Percentiles rank a stretch among this genome's conserved stretches.
These are phyloP conservation scores for Wickerhamomyces xylosicus DNA, from an alignment of 805 yeast species.

Conservation along the genomic window DNA sequence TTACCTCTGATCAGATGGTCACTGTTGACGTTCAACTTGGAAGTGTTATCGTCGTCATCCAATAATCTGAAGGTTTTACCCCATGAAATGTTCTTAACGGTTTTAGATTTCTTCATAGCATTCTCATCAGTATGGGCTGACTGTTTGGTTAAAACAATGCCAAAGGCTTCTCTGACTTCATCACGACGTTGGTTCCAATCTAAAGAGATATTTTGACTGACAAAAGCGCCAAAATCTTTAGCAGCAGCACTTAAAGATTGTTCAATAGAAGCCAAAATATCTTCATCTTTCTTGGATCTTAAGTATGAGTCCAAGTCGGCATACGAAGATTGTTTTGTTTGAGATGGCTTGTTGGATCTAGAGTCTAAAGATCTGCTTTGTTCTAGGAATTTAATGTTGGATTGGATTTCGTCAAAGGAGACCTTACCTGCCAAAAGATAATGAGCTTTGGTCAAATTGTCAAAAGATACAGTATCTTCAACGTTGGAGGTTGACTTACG, in stretches of 20 bases:
- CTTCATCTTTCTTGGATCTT: constrained; percentile 69
- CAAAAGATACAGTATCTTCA: constrained; percentile 22
- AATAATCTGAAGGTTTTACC: constrained; percentile 20
- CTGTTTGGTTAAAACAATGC: constrained; percentile 33
- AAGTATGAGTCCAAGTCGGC: constrained; percentile 54
- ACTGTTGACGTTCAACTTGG: constrained; percentile 32
- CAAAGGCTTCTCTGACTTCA: constrained; percentile 64
- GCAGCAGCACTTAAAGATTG: constrained; percentile 66
- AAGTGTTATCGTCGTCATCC: constrained; percentile 17
- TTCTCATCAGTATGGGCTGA: constrained; percentile 5
- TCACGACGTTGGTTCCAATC: constrained; percentile 81
- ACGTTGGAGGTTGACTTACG: constrained; percentile 31
- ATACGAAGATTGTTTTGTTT: constrained; percentile 14
- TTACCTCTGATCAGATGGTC: constrained; percentile 34
- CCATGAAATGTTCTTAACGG: constrained; percentile 16
- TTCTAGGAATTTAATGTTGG: constrained; percentile 34
- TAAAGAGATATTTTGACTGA: constrained; percentile 58
- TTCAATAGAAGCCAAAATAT: constrained; percentile 72
- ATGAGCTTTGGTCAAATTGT: constrained; percentile 59
- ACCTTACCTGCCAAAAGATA: constrained; percentile 88
- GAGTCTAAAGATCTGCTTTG: constrained; percentile 20
- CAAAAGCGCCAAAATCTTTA: constrained; percentile 70
- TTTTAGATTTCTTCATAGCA: constrained; percentile 6
- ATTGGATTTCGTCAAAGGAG: constrained; percentile 72
- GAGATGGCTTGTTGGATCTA: constrained; percentile 12